Base-by-base conservation (phyloP, 1,284 basidiomycete genomes). In the Abortiporus biennis region DNA sequence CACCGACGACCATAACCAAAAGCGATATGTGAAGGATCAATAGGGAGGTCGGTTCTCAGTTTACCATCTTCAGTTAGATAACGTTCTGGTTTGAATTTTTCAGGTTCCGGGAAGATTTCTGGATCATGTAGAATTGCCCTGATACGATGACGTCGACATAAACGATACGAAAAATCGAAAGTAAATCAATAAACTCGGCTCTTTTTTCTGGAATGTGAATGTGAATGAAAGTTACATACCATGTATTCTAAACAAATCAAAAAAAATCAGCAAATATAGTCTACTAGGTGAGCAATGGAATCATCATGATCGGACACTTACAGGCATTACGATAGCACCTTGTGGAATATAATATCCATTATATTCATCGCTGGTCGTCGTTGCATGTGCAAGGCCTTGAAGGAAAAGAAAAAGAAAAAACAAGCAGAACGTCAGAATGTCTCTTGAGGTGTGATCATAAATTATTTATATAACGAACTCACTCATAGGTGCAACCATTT, bases 1-100 rank as follows among this genome's bases (percentile, higher is more conserved):
- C 40, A 74, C 74, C 76, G 63, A 36, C 79, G 61, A 3, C 80
- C 80, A 50, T 78, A 82, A 0, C 80, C 78, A 47, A 75, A 84
- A 13, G 70, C 61, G 47, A 67, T 80, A 13, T 65, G 63, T n/a
- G n/a, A n/a, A n/a, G n/a, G n/a, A n/a, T n/a, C n/a, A n/a, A n/a
- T n/a, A 44, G 62, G 68, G 21, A 79, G 51, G 44, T 80, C 71
- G 1, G 71, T 68, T 20, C 65, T 59, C 11, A 82, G 47, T n/a
- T 58, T 58, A 0, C 76, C 78, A 1, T 72, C 58, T 4, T 61
- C 51, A 20, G 66, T 67, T 4, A 83, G 44, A 79, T 78, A 54
- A 0, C 54, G 45, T 17, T 57, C 55, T 12, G 55, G 55, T 11
- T 45, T 50, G 45, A 58, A 61, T 20, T 23, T 37, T 16, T 49